Percentiles rank a stretch among this genome's conserved stretches.
Evolutionary conservation across 192 early-diverging fungal species (phyloP).

Genomic region (Coemansia sp.): DNA sequence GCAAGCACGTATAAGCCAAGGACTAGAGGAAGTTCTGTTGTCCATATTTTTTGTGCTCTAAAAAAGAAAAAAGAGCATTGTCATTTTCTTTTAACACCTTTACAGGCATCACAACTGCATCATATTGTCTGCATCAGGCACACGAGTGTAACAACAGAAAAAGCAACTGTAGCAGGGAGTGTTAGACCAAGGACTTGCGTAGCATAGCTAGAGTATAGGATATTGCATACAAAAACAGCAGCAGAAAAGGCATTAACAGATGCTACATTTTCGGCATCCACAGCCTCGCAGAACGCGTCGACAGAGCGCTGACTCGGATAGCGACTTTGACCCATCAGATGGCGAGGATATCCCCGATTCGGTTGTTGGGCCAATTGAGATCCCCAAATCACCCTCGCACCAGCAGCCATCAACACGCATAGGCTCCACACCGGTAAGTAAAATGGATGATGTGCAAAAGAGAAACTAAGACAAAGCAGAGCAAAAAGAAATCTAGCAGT

Average conservation of each 20-base stretch:
- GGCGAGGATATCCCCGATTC: slow-evolving; percentile 55
- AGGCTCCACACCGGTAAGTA: slow-evolving; percentile 55
- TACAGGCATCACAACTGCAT: not conserved
- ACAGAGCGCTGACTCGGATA: slow-evolving; percentile 37
- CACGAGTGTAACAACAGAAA: not conserved
- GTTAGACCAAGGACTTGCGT: not conserved
- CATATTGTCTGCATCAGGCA: not conserved
- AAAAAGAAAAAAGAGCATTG: not conserved
- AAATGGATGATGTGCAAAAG: not conserved
- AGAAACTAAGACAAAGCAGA: not conserved
- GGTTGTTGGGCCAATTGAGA: slow-evolving; percentile 48
- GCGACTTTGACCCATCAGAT: slow-evolving; percentile 43
- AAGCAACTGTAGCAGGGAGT: not conserved
- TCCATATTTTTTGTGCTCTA: not conserved
- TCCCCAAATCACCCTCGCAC: slow-evolving; percentile 52
- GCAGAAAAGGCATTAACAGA: too few species aligned
- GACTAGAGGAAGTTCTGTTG: not conserved
- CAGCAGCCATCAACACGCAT: slow-evolving; percentile 33
- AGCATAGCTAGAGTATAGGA: not conserved
- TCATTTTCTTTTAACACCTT: not conserved
- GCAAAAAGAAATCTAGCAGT: not conserved
- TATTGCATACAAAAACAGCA: not conserved
- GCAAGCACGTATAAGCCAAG: not conserved
- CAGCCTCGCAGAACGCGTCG: slow-evolving; percentile 36
- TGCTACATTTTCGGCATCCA: slow-evolving; percentile 42